phyloP scores from a whole-genome alignment of 805 yeast genomes.

The Starmerella roubikii region DNA sequence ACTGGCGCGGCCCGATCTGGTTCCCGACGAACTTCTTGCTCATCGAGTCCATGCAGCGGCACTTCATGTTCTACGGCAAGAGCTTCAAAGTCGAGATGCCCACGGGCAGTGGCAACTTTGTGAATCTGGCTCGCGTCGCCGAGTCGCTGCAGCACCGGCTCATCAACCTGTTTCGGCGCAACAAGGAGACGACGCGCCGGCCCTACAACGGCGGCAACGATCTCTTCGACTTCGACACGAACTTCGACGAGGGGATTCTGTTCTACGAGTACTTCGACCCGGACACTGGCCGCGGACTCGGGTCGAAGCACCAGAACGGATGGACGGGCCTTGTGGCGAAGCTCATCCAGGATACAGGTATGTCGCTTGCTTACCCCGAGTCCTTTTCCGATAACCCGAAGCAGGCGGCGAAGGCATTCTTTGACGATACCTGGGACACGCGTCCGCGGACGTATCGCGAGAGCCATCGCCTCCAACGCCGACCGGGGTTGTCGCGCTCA shows the following conservation, averaged over 20 bases:
- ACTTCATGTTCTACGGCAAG: slow-evolving; percentile 78
- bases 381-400: slow-evolving; percentile 25
- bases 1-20: slow-evolving; percentile 98
- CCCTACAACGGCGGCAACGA: slow-evolving; percentile 56
- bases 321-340: slow-evolving; percentile 93
- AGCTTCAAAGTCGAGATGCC: slow-evolving; percentile 79
- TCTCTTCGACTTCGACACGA: slow-evolving; percentile 42
- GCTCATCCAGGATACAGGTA: slow-evolving; percentile 76
- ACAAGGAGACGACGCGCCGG: slow-evolving; percentile 37
- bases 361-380: slow-evolving; percentile 34
- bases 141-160: slow-evolving; percentile 79
- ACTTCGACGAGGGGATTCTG: slow-evolving; percentile 61
- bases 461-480: slow-evolving; percentile 17
- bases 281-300: slow-evolving; percentile 86
- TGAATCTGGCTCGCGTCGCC: slow-evolving; percentile 41
- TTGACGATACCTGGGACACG: slow-evolving; percentile 25
- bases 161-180: slow-evolving; percentile 60
- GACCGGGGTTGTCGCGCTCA: slow-evolving; percentile 12
- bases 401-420: slow-evolving; percentile 26
- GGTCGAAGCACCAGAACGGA: slow-evolving; percentile 90
- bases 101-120: slow-evolving; percentile 33
- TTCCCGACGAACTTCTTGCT: slow-evolving; percentile 79
- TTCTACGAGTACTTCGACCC: slow-evolving; percentile 87
- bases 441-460: slow-evolving; percentile 12
- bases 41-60: slow-evolving; percentile 76